Evolutionary conservation across 2,329 filamentous ascomycete genomes (phyloP), one percentile per base, ranked within the genome.

Genomic region (Blastomyces emzantsi): DNA sequence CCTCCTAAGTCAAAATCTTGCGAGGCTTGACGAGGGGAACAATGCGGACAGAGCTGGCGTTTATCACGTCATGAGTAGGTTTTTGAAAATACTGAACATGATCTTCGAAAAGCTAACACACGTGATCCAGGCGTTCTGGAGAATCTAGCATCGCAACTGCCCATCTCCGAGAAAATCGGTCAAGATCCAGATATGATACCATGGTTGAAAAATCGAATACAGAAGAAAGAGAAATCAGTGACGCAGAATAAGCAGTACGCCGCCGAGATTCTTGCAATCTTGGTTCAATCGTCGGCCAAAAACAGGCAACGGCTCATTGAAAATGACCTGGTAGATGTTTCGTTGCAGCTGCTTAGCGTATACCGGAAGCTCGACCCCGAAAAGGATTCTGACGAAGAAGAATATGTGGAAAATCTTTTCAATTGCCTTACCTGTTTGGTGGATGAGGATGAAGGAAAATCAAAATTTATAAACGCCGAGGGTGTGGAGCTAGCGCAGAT

Each of bases 201-300:
- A 55, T 97, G 91, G 91, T 82, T 99, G 2, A 79, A 96, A 45
- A 77, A 82, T 60, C 85, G 94, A 60, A 88, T 91, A 66, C 86
- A 89, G 68, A 82, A 81, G 63, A 82, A 83, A 60, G 91, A 96
- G 73, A 79, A 78, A 3, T 79, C 81, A 0, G 85, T 95, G 0
- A 82, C 85, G 5, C 94, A 99, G 73, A 99, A 99, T 73, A 96
- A 94, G 73, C 93, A 97, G 74, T 99, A 97, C 73, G 85, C 92
- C 0, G 91, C 93, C 19, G 94, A 99, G 76, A 85, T 97, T 8
- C 80, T 99, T 2, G 92, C 93, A 15, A 94, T 99, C 62, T 79
- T 99, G 9, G 82, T 93, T 22, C 92, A 97, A 74, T 86, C 86
- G 1, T 90, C 90, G 3, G 67, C 83, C 0, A 76, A 82, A 47